Evolutionary conservation across 495 filamentous ascomycete genomes (phyloP), one percentile per base, ranked within the genome.

Genomic region (Xylaria castorea): DNA sequence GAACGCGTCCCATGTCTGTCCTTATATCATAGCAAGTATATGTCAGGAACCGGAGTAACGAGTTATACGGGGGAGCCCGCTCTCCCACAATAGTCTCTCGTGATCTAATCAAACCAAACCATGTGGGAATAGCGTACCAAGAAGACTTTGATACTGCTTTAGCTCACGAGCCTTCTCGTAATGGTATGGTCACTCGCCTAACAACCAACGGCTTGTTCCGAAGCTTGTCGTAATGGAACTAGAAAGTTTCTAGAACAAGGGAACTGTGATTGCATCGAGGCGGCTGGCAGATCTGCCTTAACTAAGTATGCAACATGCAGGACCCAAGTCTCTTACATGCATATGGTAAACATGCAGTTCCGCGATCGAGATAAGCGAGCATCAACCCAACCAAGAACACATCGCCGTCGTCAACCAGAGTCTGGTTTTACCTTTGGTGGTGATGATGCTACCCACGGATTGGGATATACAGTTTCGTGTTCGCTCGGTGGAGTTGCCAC

Each of bases 351-450:
- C 67, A 34, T 61, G 67, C 67, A 61, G 53, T 60, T 27, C 57
- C 67, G 57, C 42, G 67, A 70, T 70, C 67, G 9, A 70, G 67
- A 70, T 70, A 70, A 70, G 67, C 67, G 67, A 70, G 40, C 34
- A 61, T 36, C 51, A 42, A 55, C 57, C 57, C 67, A 44, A 61
- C 57, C 67, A 44, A 61, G 55, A 50, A 42, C 11, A 57, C 36
- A 44, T 57, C 66, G 38, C 66, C 66, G 36, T 57, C 66, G n/a
- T 68, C 36, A 18, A 57, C 48, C 18, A 42, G 30, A 55, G 50
- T 68, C 66, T 57, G 66, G 66, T 44, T 55, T 51, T 68, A 36
- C 48, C 50, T 68, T 8, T 44, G 27, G 22, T n/a, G 12, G 48
- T 55, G 50, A 30, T 57, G 50, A 42, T 20, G 48, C 22, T 57